Conservation (phyloP, 2,329 filamentous ascomycete genomes). For the Hymenoscyphus scutula region DNA sequence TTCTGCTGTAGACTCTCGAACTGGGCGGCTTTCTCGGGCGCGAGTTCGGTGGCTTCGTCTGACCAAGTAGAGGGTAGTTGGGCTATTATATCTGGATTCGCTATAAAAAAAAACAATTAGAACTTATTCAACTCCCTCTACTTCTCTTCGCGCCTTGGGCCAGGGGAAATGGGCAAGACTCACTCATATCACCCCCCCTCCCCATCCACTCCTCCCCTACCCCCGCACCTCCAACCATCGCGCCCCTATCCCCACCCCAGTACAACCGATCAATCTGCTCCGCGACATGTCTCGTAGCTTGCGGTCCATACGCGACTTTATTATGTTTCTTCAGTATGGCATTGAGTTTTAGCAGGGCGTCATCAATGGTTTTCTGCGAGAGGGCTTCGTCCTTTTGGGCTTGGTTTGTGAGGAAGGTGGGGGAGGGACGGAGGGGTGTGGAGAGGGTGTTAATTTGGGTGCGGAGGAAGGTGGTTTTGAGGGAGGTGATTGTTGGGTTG, state of each 20-base stretch:
- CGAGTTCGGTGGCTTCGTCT: slow-evolving; percentile 38
- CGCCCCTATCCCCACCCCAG: slow-evolving; percentile 44
- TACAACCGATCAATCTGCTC: slow-evolving; percentile 71
- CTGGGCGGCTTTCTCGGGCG: slow-evolving; percentile 44
- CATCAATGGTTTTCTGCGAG: slow-evolving; percentile 51
- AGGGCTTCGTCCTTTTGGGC: slow-evolving; percentile 41
- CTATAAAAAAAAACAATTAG: slow-evolving; percentile 13
- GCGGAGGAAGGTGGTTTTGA: slow-evolving; percentile 64
- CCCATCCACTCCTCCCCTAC: slow-evolving; percentile 43
- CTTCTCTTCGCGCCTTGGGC: no score
- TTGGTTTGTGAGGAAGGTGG: slow-evolving; percentile 44
- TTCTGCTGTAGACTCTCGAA: slow-evolving; percentile 51
- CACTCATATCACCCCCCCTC: slow-evolving; percentile 37
- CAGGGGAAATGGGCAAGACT: slow-evolving; percentile 18
- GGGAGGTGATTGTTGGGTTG: slow-evolving; percentile 55
- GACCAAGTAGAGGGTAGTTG: slow-evolving; percentile 33
- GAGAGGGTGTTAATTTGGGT: slow-evolving; percentile 62
- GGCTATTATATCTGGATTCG: slow-evolving; percentile 28
- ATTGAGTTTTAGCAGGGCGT: slow-evolving; percentile 58
- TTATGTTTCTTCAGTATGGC: slow-evolving; percentile 62
- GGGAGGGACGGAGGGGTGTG: slow-evolving; percentile 39
- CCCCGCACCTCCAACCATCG: slow-evolving; percentile 30
- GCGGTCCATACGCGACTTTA: slow-evolving; percentile 63
- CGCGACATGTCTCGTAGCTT: slow-evolving; percentile 68
- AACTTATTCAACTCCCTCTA: background rate